phyloP scores from a whole-genome alignment of 2,329 filamentous ascomycete species.

The Colletotrichum navitas region DNA sequence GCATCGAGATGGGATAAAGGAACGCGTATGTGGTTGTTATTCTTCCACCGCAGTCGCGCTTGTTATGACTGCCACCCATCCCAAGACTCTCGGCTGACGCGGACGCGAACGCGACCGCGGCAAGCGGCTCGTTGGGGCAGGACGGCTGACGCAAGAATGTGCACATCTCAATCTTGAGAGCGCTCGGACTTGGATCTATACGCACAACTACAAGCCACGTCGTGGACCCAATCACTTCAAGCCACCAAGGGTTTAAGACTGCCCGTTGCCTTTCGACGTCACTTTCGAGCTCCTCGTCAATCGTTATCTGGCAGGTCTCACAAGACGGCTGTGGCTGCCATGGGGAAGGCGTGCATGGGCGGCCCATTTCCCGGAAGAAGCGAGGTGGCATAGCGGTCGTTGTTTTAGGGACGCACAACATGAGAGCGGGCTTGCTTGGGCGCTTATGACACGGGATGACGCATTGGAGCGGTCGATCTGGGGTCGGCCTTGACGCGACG shows the following conservation, averaged over 20 bases:
- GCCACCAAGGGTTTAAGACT: conserved; percentile 34
- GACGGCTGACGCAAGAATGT: conserved; percentile 32
- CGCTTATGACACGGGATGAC: conserved; percentile 36
- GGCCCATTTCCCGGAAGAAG: neutral
- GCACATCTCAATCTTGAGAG: conserved; percentile 39
- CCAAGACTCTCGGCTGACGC: neutral
- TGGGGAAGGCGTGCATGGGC: conserved; percentile 17
- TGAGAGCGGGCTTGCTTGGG: conserved; percentile 20
- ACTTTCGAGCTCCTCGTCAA: conserved; percentile 31
- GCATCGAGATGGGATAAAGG: conserved; percentile 24
- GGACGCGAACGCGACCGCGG: neutral
- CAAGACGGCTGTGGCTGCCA: conserved; percentile 15
- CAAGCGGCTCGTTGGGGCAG: conserved; percentile 22
- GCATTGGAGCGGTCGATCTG: conserved; percentile 30
- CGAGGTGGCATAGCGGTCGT: conserved; percentile 2
- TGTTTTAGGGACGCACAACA: conserved; percentile 20
- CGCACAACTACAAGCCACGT: conserved; percentile 20
- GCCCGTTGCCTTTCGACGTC: conserved; percentile 33
- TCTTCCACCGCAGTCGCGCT: neutral
- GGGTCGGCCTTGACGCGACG: conserved; percentile 18
- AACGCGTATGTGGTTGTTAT: conserved; percentile 10
- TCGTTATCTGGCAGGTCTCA: conserved; percentile 36
- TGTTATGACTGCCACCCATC: neutral
- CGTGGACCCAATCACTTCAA: conserved; percentile 12
- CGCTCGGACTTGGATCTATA: conserved; percentile 32